Percentiles rank a stretch among this genome's conserved stretches.
Evolutionary conservation across 106 monocot genomes (phyloP).

Genomic region (Allium fistulosum): DNA sequence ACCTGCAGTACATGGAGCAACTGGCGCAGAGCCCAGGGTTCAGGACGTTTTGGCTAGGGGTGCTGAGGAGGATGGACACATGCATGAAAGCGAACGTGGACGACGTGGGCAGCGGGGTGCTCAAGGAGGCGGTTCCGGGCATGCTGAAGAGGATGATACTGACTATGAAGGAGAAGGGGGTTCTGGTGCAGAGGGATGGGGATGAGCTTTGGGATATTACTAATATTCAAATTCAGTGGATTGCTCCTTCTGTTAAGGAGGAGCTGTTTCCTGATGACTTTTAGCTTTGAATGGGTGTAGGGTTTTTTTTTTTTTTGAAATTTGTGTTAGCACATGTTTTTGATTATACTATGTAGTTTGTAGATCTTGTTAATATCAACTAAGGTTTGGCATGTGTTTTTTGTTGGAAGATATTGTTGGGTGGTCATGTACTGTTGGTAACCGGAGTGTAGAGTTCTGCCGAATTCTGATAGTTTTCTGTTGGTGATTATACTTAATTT

Average conservation of each 20-base stretch:
- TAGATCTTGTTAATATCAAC: no score
- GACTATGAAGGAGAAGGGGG: conserved; percentile 72
- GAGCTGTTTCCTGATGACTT: conserved; percentile 55
- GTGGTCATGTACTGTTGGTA: no score
- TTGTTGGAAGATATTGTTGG: no score
- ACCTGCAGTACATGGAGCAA: conserved; percentile 34
- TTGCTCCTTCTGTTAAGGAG: conserved; percentile 73
- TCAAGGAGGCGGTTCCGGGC: conserved; percentile 56
- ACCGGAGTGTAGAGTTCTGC: no score
- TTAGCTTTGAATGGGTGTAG: no score
- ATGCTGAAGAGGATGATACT: conserved; percentile 63
- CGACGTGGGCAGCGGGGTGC: conserved; percentile 13
- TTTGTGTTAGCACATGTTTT: no score
- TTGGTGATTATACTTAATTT: no score
- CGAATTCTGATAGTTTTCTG: no score
- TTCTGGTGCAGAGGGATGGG: conserved; percentile 48
- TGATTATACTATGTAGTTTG: no score
- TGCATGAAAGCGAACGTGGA: conserved; percentile 74
- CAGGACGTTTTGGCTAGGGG: conserved; percentile 67
- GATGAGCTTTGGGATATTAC: conserved; percentile 82
- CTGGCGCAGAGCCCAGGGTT: conserved; percentile 61
- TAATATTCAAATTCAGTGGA: conserved; percentile 93
- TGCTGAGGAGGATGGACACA: conserved; percentile 89
- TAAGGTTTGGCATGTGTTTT: no score
- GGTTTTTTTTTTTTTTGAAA: no score